Conservation (phyloP, 1,284 basidiomycete genomes). For the Paramarasmius palmivorus region DNA sequence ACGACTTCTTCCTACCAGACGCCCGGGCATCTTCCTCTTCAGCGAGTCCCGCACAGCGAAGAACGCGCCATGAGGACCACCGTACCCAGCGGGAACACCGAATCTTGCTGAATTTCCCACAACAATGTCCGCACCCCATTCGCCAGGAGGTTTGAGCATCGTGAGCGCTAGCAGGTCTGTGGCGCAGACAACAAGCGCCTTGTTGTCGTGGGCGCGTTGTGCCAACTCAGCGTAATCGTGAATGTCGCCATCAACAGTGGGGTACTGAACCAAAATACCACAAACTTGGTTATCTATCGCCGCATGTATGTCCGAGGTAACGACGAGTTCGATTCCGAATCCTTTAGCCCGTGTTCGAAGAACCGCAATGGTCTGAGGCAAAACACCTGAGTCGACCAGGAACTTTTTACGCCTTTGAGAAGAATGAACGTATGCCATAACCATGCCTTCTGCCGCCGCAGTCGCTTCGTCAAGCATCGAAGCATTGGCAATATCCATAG, state of each 20-base stretch:
- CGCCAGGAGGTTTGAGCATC: constrained; percentile 93
- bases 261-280: constrained; percentile 91
- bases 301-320: constrained; percentile 57
- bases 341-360: constrained; percentile 87
- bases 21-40: constrained; percentile 97
- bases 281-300: constrained; percentile 69
- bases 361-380: constrained; percentile 87
- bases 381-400: constrained; percentile 80
- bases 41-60: constrained; percentile 92
- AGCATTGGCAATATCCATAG: constrained; percentile 94
- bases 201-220: constrained; percentile 70
- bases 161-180: constrained; percentile 94
- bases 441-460: constrained; percentile 92
- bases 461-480: constrained; percentile 92
- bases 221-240: constrained; percentile 76
- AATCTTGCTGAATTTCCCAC: constrained; percentile 95
- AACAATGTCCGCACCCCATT: constrained; percentile 98
- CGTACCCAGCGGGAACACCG: constrained; percentile 90
- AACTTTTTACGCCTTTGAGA: constrained; percentile 82
- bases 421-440: constrained; percentile 72
- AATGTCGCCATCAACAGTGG: constrained; percentile 87
- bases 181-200: constrained; percentile 83
- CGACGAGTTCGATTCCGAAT: constrained; percentile 80
- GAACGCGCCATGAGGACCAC: constrained; percentile 94
- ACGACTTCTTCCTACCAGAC: constrained; percentile 89